Evolutionary conservation across 176 grass and related monocot genomes (phyloP).

Genomic region (Microstegium vimineum): DNA sequence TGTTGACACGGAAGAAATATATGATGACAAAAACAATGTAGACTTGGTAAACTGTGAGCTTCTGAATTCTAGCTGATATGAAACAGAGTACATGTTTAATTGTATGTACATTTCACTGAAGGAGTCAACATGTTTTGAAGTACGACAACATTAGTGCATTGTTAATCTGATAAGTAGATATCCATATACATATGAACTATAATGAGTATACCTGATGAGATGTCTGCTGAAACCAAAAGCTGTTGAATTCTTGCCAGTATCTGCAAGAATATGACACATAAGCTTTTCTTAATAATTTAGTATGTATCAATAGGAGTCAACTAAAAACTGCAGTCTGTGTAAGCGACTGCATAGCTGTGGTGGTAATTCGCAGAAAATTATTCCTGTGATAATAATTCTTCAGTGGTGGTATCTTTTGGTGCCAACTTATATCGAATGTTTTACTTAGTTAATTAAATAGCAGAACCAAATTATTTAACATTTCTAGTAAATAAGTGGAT

Average conservation of each 20-base stretch:
- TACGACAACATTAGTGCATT: neutral
- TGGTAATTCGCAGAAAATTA: neutral
- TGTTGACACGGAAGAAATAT: neutral
- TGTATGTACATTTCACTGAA: neutral
- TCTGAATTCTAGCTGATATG: neutral
- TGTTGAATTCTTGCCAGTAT: constrained; percentile 98
- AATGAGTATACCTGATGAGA: constrained; percentile 82
- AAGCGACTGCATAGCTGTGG: neutral
- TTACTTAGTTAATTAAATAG: constrained; percentile 6
- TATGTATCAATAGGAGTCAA: neutral
- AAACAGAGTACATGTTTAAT: constrained; percentile 11
- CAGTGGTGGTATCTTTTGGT: neutral
- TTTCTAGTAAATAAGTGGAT: neutral
- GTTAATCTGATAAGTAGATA: constrained; percentile 11
- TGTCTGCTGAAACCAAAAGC: constrained; percentile 83
- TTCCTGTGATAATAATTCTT: neutral
- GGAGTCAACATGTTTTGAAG: neutral
- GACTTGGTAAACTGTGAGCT: neutral
- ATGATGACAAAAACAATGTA: neutral
- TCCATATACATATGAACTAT: neutral
- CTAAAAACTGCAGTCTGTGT: neutral
- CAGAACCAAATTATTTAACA: neutral
- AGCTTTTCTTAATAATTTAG: constrained; percentile 18
- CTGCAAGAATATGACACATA: constrained; percentile 32
- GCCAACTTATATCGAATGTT: neutral